These are phyloP conservation scores for Candida railenensis DNA, from an alignment of 805 yeast species.

Conservation along the genomic window DNA sequence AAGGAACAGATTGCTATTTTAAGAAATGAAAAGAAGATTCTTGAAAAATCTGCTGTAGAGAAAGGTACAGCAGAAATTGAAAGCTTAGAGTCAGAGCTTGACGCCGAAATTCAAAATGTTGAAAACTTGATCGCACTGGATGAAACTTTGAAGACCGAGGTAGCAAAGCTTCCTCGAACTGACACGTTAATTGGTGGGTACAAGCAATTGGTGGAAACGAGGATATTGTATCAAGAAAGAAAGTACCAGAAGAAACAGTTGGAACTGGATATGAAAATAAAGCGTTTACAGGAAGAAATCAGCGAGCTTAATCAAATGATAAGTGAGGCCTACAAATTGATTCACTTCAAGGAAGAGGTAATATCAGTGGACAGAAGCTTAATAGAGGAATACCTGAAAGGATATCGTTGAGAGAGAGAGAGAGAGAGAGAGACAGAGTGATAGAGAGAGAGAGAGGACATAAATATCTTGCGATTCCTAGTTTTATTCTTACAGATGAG, in stretches of 20 bases:
- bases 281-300: background rate
- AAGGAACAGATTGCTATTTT: background rate
- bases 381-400: background rate
- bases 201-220: slow-evolving; percentile 1
- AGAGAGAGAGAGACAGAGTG: too few relatives aligned
- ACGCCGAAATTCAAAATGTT: background rate
- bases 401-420: too few relatives aligned
- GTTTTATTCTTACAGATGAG: too few relatives aligned
- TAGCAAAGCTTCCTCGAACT: background rate
- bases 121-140: background rate
- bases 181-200: background rate
- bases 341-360: background rate
- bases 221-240: background rate
- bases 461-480: too few relatives aligned
- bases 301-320: background rate
- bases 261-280: background rate
- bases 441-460: too few relatives aligned
- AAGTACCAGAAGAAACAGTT: background rate
- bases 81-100: background rate
- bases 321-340: background rate
- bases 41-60: background rate
- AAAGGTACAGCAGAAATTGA: background rate
- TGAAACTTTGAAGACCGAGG: background rate
- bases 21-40: background rate
- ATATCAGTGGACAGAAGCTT: background rate